These are phyloP conservation scores for Populus alba DNA, from an alignment of 345 rosid genomes.

Conservation along the genomic window DNA sequence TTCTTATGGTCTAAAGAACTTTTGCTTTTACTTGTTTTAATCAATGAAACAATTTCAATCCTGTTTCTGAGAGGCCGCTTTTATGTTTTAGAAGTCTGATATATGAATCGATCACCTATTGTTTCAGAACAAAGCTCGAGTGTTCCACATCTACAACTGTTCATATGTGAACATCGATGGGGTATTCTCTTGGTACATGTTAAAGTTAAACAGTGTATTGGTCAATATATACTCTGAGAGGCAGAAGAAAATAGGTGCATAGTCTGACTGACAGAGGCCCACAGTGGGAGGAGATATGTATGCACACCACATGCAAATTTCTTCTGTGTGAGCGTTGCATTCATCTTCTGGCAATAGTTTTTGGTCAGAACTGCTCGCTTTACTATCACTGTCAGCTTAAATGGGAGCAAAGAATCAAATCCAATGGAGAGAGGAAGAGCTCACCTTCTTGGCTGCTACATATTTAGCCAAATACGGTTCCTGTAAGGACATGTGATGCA, in stretches of 20 bases:
- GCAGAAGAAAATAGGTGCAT: slow-evolving; percentile 25
- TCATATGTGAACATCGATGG: slow-evolving; percentile 15
- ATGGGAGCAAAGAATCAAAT: slow-evolving; percentile 29
- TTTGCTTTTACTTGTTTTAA: neutral
- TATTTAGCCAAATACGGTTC: slow-evolving; percentile 14
- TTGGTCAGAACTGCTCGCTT: slow-evolving; percentile 46
- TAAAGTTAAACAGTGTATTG: slow-evolving; percentile 5
- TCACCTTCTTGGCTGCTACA: slow-evolving; percentile 11
- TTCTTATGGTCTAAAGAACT: neutral
- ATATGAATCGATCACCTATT: neutral
- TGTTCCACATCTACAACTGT: neutral
- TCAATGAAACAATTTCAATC: neutral
- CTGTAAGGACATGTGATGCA: neutral
- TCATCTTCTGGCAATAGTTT: slow-evolving; percentile 47
- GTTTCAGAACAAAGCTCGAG: slow-evolving; percentile 14
- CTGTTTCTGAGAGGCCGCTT: neutral
- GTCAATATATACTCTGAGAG: slow-evolving; percentile 35
- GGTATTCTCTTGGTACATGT: slow-evolving; percentile 10
- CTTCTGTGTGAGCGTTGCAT: slow-evolving; percentile 51
- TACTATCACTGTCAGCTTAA: slow-evolving; percentile 40
- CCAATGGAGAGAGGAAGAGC: slow-evolving; percentile 14
- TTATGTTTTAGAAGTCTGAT: neutral
- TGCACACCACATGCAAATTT: slow-evolving; percentile 68
- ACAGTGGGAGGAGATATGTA: slow-evolving; percentile 38
- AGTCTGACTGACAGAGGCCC: slow-evolving; percentile 51